Conservation (phyloP, 371 early-diverging fungal genomes). For the Syncephalis fuscata region DNA sequence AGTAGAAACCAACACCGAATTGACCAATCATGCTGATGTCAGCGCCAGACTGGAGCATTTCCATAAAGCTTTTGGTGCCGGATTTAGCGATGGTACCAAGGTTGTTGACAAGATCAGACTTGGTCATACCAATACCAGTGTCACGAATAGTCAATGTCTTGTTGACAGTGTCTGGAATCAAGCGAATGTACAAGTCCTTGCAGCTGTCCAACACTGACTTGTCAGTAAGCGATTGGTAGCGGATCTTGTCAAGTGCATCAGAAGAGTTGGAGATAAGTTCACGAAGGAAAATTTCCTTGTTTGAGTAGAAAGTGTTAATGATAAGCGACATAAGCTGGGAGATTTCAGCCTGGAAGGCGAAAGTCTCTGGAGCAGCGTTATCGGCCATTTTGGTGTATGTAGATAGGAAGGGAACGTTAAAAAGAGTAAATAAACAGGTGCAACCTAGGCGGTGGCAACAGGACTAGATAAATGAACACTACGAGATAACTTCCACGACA, state of each 20-base stretch:
- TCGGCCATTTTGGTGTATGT: no score
- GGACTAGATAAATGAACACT: no score
- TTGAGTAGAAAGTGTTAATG: conserved; percentile 76
- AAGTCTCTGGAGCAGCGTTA: conserved; percentile 9
- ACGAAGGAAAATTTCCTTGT: conserved; percentile 91
- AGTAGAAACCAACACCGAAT: conserved; percentile 99
- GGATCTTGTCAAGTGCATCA: conserved; percentile 93
- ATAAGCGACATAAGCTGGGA: conserved; percentile 90
- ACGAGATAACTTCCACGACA: no score
- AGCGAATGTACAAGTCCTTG: conserved; percentile 67
- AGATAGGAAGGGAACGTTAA: no score
- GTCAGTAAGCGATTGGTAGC: conserved; percentile 70
- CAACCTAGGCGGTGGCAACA: no score
- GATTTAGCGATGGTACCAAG: conserved; percentile 94
- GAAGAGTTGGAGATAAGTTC: conserved; percentile 91
- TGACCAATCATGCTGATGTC: conserved; percentile 93
- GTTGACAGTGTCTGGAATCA: conserved; percentile 63
- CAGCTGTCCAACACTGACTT: conserved; percentile 56
- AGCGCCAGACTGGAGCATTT: conserved; percentile 58
- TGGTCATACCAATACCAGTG: conserved; percentile 95
- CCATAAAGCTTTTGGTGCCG: conserved; percentile 92
- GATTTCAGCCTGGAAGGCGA: conserved; percentile 86
- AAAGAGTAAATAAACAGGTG: no score
- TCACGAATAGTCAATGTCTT: conserved; percentile 56
- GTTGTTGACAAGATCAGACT: conserved; percentile 89